Evolutionary conservation across 2,329 filamentous ascomycete species (phyloP).

Genomic region (Xylaria sp.): DNA sequence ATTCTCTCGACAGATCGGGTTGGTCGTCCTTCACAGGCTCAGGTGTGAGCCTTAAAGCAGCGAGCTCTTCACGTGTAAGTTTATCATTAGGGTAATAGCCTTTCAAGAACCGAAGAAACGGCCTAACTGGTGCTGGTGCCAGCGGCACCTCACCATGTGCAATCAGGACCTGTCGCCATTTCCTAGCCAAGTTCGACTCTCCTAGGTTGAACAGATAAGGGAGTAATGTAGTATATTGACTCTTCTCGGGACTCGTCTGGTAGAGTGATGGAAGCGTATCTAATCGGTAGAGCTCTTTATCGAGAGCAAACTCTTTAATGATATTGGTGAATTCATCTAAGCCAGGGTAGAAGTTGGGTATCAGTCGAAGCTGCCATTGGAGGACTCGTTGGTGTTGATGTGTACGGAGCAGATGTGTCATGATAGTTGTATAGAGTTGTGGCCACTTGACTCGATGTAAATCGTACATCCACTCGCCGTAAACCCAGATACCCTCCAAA

Average conservation of each 20-base stretch:
- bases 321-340: slow-evolving; percentile 56
- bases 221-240: slow-evolving; percentile 64
- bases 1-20: slow-evolving; percentile 48
- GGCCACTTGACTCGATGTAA: slow-evolving; percentile 60
- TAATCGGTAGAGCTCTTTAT: slow-evolving; percentile 53
- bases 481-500: slow-evolving; percentile 52
- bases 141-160: slow-evolving; percentile 56
- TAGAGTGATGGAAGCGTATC: slow-evolving; percentile 60
- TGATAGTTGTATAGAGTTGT: slow-evolving; percentile 59
- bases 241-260: slow-evolving; percentile 54
- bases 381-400: slow-evolving; percentile 54
- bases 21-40: slow-evolving; percentile 34
- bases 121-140: slow-evolving; percentile 53
- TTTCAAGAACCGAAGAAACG: slow-evolving; percentile 61
- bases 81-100: slow-evolving; percentile 58
- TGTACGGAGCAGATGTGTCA: slow-evolving; percentile 57
- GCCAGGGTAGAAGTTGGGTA: slow-evolving; percentile 56
- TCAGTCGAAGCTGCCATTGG: slow-evolving; percentile 61
- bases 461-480: slow-evolving; percentile 57
- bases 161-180: slow-evolving; percentile 61
- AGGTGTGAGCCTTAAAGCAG: slow-evolving; percentile 25
- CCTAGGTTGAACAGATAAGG: slow-evolving; percentile 63
- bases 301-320: slow-evolving; percentile 55
- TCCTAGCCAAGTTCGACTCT: slow-evolving; percentile 55
- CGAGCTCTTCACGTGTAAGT: slow-evolving; percentile 52